These are phyloP conservation scores for Yamadazyma triangularis DNA, from an alignment of 1,139 yeast species.

Conservation along the genomic window DNA sequence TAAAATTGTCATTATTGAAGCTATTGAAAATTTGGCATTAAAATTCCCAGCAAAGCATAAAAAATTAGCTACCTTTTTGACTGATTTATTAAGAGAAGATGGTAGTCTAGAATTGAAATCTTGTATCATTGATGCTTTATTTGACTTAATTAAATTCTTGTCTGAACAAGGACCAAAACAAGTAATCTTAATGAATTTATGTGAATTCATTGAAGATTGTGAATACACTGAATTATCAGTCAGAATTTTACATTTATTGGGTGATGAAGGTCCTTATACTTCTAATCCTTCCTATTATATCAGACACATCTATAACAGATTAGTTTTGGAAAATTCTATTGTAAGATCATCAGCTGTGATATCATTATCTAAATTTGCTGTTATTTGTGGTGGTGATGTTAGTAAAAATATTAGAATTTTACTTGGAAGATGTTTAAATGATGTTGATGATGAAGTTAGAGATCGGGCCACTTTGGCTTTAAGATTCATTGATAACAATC, in stretches of 20 bases:
- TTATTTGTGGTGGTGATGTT: conserved; percentile 67
- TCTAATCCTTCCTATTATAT: conserved; percentile 85
- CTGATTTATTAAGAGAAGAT: conserved; percentile 84
- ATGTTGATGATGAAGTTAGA: conserved; percentile 94
- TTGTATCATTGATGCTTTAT: conserved; percentile 82
- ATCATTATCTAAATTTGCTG: conserved; percentile 87
- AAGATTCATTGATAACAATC: conserved; percentile 53
- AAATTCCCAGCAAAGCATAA: conserved; percentile 91
- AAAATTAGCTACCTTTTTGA: conserved; percentile 74
- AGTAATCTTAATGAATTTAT: conserved; percentile 77
- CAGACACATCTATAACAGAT: conserved; percentile 94
- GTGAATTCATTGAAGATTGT: conserved; percentile 98
- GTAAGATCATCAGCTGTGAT: conserved; percentile 95
- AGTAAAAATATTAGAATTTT: conserved; percentile 69
- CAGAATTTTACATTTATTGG: conserved; percentile 83
- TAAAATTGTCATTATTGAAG: conserved; percentile 90
- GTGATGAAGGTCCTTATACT: conserved; percentile 91
- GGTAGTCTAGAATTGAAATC: conserved; percentile 85
- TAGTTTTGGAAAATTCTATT: conserved; percentile 90
- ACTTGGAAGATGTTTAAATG: conserved; percentile 79
- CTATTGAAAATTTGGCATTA: conserved; percentile 84
- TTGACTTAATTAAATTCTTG: conserved; percentile 83
- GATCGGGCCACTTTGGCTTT: conserved; percentile 92
- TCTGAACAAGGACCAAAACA: conserved; percentile 75
- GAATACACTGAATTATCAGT: conserved; percentile 92